A percentile compares a stretch with the other conserved stretches of the same genome.
Conservation (phyloP, 768 basidiomycete species). For the Amanita pallidorosea region DNA sequence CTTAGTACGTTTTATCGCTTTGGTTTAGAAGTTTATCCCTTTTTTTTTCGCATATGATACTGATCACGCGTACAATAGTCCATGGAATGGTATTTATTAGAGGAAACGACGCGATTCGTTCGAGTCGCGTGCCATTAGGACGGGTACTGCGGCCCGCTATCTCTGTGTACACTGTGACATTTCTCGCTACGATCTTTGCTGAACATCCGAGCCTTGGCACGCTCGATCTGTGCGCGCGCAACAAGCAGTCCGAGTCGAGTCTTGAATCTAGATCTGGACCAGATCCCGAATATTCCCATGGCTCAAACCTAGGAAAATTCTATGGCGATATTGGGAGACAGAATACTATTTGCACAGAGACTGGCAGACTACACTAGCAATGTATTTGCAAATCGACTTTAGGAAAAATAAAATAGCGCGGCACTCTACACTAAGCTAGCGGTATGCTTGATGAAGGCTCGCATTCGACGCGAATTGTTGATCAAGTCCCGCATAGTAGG, state of each 20-base stretch:
- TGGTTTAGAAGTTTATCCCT: not conserved
- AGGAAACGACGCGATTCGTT: not conserved
- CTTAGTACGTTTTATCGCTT: not conserved
- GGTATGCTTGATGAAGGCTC: not conserved
- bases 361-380: not conserved
- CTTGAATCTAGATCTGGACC: too few species aligned
- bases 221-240: too few species aligned
- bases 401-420: not conserved
- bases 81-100: not conserved
- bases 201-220: too few species aligned
- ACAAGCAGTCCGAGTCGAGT: too few species aligned
- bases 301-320: too few species aligned
- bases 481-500: not conserved
- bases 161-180: too few species aligned
- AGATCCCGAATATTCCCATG: too few species aligned
- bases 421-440: not conserved
- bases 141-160: too few species aligned
- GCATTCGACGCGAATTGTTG: not conserved
- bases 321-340: too few species aligned
- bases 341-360: too few species aligned
- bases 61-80: not conserved
- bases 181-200: too few species aligned
- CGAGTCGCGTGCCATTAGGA: too few species aligned
- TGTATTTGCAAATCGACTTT: not conserved
- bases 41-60: not conserved